Evolutionary conservation across 1,284 basidiomycete genomes (phyloP).

Genomic region (Somion occarium): DNA sequence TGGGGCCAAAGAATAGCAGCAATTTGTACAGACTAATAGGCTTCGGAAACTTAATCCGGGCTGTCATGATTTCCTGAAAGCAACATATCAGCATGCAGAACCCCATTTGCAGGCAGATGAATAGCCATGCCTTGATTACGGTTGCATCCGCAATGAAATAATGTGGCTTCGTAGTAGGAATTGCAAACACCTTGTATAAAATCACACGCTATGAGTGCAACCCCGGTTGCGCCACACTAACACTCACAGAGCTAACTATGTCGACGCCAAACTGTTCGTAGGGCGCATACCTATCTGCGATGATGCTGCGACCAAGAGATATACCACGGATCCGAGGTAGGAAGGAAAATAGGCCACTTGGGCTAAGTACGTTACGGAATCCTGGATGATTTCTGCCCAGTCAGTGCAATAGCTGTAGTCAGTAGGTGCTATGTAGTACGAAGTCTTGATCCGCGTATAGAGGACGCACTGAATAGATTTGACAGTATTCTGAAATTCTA

Average conservation of each 20-base stretch:
- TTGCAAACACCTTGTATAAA: constrained; percentile 12
- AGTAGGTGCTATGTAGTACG: no score
- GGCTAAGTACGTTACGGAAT: constrained; percentile 20
- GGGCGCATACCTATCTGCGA: constrained; percentile 17
- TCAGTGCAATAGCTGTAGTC: no score
- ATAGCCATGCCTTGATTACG: constrained; percentile 17
- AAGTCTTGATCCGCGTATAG: neutral
- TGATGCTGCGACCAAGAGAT: constrained; percentile 17
- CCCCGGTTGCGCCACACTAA: neutral
- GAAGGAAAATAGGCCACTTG: constrained; percentile 18
- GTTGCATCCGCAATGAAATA: constrained; percentile 21
- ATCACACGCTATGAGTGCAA: neutral
- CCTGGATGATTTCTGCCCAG: constrained; percentile 19
- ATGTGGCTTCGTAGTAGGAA: constrained; percentile 15
- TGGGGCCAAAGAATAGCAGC: constrained; percentile 36
- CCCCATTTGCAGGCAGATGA: neutral
- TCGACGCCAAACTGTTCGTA: constrained; percentile 22
- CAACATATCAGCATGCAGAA: constrained; percentile 1
- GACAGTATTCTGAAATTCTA: constrained; percentile 19
- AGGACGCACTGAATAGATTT: constrained; percentile 18
- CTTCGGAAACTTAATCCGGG: constrained; percentile 26
- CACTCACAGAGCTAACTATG: constrained; percentile 21
- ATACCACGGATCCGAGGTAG: constrained; percentile 18
- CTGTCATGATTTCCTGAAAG: constrained; percentile 10
- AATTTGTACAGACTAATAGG: constrained; percentile 25